Conservation (phyloP, 1,284 basidiomycete species). For the Marasmius sp. region DNA sequence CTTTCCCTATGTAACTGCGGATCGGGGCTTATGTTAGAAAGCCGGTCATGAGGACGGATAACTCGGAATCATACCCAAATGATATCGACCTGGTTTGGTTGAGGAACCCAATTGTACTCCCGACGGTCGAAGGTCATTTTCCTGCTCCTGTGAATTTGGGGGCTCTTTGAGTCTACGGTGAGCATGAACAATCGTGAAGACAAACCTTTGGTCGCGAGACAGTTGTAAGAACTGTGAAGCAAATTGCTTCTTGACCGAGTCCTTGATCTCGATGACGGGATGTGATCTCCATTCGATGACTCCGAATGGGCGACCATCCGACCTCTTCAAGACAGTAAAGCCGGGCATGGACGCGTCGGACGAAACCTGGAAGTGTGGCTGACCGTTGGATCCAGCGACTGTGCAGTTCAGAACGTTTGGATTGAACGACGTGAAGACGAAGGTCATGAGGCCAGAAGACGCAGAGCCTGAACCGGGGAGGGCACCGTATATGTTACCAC, state of each 20-base stretch:
- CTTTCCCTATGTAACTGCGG: slow-evolving; percentile 21
- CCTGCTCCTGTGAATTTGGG: slow-evolving; percentile 1
- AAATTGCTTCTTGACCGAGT: slow-evolving; percentile 9
- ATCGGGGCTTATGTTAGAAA: background rate
- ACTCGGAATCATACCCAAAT: slow-evolving; percentile 9
- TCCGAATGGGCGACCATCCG: slow-evolving; percentile 15
- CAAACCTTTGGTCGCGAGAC: slow-evolving; percentile 12
- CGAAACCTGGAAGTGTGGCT: slow-evolving; percentile 13
- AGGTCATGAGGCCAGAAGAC: slow-evolving; percentile 2
- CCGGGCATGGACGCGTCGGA: slow-evolving; percentile 16
- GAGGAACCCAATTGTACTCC: slow-evolving; percentile 12
- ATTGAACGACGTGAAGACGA: slow-evolving; percentile 14
- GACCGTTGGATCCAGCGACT: slow-evolving; percentile 23
- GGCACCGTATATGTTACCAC: slow-evolving; percentile 10
- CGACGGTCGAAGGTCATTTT: slow-evolving; percentile 10
- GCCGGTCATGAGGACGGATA: background rate
- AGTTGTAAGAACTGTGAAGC: slow-evolving; percentile 9
- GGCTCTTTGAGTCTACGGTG: background rate
- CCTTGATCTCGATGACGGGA: slow-evolving; percentile 12
- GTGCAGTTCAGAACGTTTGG: slow-evolving; percentile 26
- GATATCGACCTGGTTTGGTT: background rate
- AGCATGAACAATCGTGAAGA: background rate
- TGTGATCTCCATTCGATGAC: slow-evolving; percentile 14
- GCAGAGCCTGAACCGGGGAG: slow-evolving; percentile 3
- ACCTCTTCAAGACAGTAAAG: slow-evolving; percentile 20